Base-by-base conservation (phyloP, 73 alveolate genomes). In the Blepharisma japonicum region DNA sequence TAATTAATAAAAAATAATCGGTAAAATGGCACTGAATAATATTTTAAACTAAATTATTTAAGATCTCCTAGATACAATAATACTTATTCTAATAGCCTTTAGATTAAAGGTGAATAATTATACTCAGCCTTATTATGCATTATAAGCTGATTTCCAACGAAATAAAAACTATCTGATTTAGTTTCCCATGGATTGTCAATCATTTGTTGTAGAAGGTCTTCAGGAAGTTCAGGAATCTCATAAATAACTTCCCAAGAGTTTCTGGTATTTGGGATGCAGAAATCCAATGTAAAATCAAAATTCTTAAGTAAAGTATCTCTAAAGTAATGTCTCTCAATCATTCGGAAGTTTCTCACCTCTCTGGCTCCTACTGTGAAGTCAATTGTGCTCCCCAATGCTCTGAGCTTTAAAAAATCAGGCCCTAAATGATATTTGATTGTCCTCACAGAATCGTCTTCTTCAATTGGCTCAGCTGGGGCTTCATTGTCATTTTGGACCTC, bases 211-310 rank as follows among this genome's bases (percentile, higher is more conserved):
- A 88, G 90, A 53, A 86, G 71, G 53, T 84, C 90, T 71, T 88
- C 94, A 51, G 85, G 80, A 48, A 94, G 67, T 54, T 90, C 94
- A 67, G 98, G 98, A 27, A 94, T 79, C 20, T 83, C 92, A 71
- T 96, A 96, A 61, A 96, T 92, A 81, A 79, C 90, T 82, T 96
- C 99, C 98, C 99, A 95, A 9, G 98, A 89, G 83, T 96, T 96
- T 46, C 92, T 82, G 50, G 98, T 86, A 74, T 88, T 86, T 45
- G 99, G 99, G 77, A 96, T 96, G 86, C 99, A 95, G 87, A 95
- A 95, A 18, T 88, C 93, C 81, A 95, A 88, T 67, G 90, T 55
- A 79, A 95, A 95, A 78, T 95, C 99, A 76, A 86, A 95, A 67
- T 86, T 78, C 79, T 93, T 56, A 18, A 95, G 83, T 38, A 93